Base-by-base conservation (phyloP, 2,329 filamentous ascomycete genomes). In the Xylariaceae sp. region DNA sequence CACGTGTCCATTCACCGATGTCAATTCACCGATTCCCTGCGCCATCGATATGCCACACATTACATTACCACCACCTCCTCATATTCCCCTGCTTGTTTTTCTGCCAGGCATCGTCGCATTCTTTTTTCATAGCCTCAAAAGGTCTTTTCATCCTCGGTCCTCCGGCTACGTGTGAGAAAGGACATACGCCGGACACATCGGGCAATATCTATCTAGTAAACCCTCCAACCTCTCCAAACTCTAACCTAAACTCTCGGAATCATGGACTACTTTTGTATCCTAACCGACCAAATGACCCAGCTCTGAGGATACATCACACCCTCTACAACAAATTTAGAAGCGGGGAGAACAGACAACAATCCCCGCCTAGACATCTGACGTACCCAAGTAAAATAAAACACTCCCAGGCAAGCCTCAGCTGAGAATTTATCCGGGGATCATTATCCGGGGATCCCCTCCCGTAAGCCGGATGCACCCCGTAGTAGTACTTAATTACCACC, bases 1-100 rank as follows among this genome's bases (percentile, higher is more conserved):
- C 58, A 59, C 35, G 64, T 63, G 45, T 65, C 59, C 11, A 63
- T 64, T 50, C 60, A 63, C 47, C 62, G 64, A 3, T 63, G 50
- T 65, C 62, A 7, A 65, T 51, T 60, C 61, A 65, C 4, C 47
- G 11, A 63, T 46, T 3, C 47, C 50, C 19, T 62, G 53, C 37
- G 54, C 51, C 41, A 50, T 43, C 19, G 62, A 59, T 6, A 59
- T 42, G 5, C 46, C 45, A 29, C 62, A 63, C 4, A 57, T 60
- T 4, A 41, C 50, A 57, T 60, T 4, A 41, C 50, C 12, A 40
- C 6, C 12, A 64, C 60, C 52, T 65, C 63, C 2, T 6, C 12
- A 26, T 51, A 60, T 9, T 57, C 57, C 4, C 19, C 19, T 19
- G 19, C 19, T 53, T 49, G 11, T 55, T 42, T 8, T 6, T 50